Conservation (phyloP, 2,329 filamentous ascomycete species). For the Aureobasidium pullulans region DNA sequence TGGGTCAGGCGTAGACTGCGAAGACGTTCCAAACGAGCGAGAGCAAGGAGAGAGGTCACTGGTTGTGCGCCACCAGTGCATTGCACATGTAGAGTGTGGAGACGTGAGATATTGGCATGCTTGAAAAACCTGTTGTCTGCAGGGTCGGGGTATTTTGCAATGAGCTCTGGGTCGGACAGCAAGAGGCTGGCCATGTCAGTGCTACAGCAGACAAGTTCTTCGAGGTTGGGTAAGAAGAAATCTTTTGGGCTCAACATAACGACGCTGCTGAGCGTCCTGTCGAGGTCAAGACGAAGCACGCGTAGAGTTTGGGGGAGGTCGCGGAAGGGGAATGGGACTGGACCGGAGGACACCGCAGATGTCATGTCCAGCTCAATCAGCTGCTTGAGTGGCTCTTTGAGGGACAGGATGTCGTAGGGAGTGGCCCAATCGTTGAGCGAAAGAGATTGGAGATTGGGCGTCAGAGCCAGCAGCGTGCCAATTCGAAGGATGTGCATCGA, state of each 20-base stretch:
- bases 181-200: conserved; percentile 5
- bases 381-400: background rate
- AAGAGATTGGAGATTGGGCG: conserved; percentile 5
- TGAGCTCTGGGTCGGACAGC: background rate
- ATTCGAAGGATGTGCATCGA: background rate
- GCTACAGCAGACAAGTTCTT: conserved; percentile 10
- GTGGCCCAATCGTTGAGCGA: conserved; percentile 1
- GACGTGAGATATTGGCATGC: background rate
- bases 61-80: background rate
- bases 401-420: background rate
- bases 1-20: conserved; percentile 6
- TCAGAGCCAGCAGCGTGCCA: background rate
- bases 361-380: conserved; percentile 3
- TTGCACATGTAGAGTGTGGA: background rate
- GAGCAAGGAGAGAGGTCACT: conserved; percentile 1
- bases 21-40: conserved; percentile 1
- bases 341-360: background rate
- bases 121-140: background rate
- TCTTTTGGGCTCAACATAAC: background rate
- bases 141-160: background rate
- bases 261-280: background rate
- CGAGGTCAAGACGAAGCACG: background rate
- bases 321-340: background rate
- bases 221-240: conserved; percentile 1
- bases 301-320: background rate